Base-by-base conservation (phyloP, 352 stramenopile species). In the Globisporangium ultimum region DNA sequence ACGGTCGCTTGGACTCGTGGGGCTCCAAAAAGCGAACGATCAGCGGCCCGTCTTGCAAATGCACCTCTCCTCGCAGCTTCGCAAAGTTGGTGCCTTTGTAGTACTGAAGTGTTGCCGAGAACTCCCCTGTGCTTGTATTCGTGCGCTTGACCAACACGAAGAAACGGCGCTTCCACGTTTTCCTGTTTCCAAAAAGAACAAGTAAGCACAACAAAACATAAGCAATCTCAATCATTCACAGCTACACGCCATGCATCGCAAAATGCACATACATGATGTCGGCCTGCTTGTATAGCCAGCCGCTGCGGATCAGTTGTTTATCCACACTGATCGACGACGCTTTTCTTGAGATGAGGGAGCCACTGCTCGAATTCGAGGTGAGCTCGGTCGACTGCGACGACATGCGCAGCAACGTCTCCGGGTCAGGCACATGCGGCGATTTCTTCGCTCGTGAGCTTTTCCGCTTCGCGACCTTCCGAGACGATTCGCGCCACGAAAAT, bases 101-200 rank as follows among this genome's bases (percentile, higher is more conserved):
- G 69, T 94, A 95, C 63, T 94, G 79, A 21, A 95, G 62, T 8
- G 74, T 86, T 1, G 84, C 84, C 57, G 74, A 87, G 45, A 78
- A 89, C 42, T 93, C 84, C 2, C 80, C 79, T 10, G 76, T 93
- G 2, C 63, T 58, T 10, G 72, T 45, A 56, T 93, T 92, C 5
- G 78, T 93, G 21, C 80, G 76, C 68, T 90, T 94, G 34, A 86
- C 74, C n/a, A 95, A 64, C 54, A 95, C 78, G 42, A 95, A 95
- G 59, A 89, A 95, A 12, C 87, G 75, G 32, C 82, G 84, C 60
- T 95, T 95, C 87, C 87, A 95, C 21, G 79, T 90, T 78, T 91
- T 91, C 71, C 76, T 84, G 46, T 61, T 22, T 14, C 20, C 24
- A 28, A 28, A 28, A 24, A 32, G 70, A 43, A 42, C 34, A 55